Evolutionary conservation across 2,329 filamentous ascomycete species (phyloP), one percentile per base, ranked within the genome.

Genomic region (Magnaporthiopsis rhizophila): DNA sequence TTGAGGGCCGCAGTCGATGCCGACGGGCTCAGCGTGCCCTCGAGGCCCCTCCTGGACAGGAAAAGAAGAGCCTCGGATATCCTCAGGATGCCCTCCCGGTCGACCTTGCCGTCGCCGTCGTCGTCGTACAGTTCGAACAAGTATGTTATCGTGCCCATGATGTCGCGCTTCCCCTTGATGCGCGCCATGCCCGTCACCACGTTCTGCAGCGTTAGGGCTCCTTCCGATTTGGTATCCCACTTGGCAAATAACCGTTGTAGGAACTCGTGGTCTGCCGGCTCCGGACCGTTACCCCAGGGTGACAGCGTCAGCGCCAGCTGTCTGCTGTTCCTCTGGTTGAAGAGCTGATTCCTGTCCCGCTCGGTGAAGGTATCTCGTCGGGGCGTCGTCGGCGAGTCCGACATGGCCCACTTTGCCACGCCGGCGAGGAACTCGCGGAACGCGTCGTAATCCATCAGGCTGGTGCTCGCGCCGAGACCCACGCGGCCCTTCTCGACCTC

Each of bases 81-180:
- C 59, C 92, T 84, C 59, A 99, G 76, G 65, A 99, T 99, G 7
- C 95, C 95, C 75, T 99, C 95, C 13, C 95, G 87, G 72, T 98
- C 95, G 6, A 99, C 93, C 70, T 86, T 92, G 32, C 95, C 95
- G 73, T 97, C 92, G 1, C 87, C 85, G 71, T 94, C 89, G 69
- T 99, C 94, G 73, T 99, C 95, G 74, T 98, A 97, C 0, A 99
- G 85, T 71, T 97, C 91, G 70, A 99, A 99, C 75, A 99, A 98
- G 77, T 98, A 98, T 66, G 88, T 95, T 72, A 99, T 98, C 65
- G 91, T 95, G 36, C 91, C 91, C 94, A 99, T 97, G 69, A 99
- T 97, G 75, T 99, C 95, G 60, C 89, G 88, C 64, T 90, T 92
- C 11, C 95, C 94, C 75, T 97, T 98, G 72, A 99, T 91, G 18